These are phyloP conservation scores for Blastomyces emzantsi DNA, from an alignment of 2,329 filamentous ascomycete species.

Conservation along the genomic window DNA sequence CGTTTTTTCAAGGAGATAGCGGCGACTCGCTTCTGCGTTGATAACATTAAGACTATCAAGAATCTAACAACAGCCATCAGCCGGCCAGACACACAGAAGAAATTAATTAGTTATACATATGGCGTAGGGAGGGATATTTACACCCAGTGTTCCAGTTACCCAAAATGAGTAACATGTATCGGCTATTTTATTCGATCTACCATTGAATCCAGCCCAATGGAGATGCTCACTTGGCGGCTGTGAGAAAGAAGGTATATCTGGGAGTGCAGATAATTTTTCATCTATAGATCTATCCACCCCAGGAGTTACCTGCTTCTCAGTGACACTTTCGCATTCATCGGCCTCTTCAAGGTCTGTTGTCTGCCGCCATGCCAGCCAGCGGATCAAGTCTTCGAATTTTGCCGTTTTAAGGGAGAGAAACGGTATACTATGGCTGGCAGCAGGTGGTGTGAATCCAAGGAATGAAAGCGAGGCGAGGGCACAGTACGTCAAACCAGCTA, in stretches of 20 bases:
- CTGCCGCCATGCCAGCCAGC: conserved; percentile 57
- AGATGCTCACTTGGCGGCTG: conserved; percentile 24
- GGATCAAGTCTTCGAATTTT: conserved; percentile 32
- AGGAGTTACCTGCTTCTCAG: conserved; percentile 23
- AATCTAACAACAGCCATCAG: conserved; percentile 39
- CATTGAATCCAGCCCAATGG: conserved; percentile 69
- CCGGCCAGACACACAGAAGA: not conserved
- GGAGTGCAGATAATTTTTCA: conserved; percentile 24
- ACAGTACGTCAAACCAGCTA: conserved; percentile 86
- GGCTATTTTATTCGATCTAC: conserved; percentile 78
- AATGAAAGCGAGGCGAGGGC: conserved; percentile 69
- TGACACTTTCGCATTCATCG: conserved; percentile 37
- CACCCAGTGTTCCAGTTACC: conserved; percentile 58
- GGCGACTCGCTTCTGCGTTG: conserved; percentile 52
- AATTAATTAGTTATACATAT: not conserved
- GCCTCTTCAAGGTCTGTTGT: conserved; percentile 47
- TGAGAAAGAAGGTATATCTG: conserved; percentile 19
- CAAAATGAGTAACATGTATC: conserved; percentile 98
- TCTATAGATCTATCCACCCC: conserved; percentile 11
- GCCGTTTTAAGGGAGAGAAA: conserved; percentile 22
- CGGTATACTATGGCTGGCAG: conserved; percentile 22
- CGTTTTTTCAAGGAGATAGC: conserved; percentile 74
- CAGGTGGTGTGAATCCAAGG: conserved; percentile 52
- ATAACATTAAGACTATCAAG: conserved; percentile 52
- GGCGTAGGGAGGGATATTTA: conserved; percentile 21